phyloP scores from a whole-genome alignment of 306 rosid genomes.

The Hippophae gyantsensis region DNA sequence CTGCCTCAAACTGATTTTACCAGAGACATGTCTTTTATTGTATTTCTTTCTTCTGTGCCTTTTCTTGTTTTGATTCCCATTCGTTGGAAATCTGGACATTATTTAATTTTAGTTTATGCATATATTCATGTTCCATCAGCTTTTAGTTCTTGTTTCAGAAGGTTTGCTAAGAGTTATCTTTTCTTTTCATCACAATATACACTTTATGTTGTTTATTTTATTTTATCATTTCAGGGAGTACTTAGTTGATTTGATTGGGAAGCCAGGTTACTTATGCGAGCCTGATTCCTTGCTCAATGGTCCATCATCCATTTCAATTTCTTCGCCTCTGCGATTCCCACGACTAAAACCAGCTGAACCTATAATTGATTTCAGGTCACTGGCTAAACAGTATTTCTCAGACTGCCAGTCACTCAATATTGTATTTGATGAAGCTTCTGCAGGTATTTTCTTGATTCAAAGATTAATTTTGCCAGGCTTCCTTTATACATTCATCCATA shows the following conservation, averaged over 20 bases:
- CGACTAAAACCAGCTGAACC: constrained; percentile 67
- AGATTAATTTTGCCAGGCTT: neutral
- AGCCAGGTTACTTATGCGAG: constrained; percentile 75
- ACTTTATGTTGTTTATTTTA: constrained; percentile 18
- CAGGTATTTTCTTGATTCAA: constrained; percentile 51
- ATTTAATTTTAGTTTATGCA: neutral
- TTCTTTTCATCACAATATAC: constrained; percentile 8
- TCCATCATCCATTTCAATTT: constrained; percentile 93
- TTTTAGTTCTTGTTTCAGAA: neutral
- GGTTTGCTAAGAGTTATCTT: neutral
- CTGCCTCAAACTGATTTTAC: too few relatives aligned
- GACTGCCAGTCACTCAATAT: constrained; percentile 75
- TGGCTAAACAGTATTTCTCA: constrained; percentile 85
- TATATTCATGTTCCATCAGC: neutral
- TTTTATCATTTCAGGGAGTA: constrained; percentile 60
- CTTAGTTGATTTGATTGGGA: constrained; percentile 79
- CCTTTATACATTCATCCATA: neutral
- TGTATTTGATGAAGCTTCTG: constrained; percentile 65
- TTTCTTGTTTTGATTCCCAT: too few relatives aligned
- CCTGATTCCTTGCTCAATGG: constrained; percentile 97
- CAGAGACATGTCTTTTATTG: too few relatives aligned
- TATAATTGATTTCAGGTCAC: constrained; percentile 72
- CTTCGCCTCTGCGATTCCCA: constrained; percentile 95
- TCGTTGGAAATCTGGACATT: too few relatives aligned
- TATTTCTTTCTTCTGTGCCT: too few relatives aligned